Evolutionary conservation across 2,329 filamentous ascomycete species (phyloP), one percentile per base, ranked within the genome.

Genomic region (Xylaria sp.): DNA sequence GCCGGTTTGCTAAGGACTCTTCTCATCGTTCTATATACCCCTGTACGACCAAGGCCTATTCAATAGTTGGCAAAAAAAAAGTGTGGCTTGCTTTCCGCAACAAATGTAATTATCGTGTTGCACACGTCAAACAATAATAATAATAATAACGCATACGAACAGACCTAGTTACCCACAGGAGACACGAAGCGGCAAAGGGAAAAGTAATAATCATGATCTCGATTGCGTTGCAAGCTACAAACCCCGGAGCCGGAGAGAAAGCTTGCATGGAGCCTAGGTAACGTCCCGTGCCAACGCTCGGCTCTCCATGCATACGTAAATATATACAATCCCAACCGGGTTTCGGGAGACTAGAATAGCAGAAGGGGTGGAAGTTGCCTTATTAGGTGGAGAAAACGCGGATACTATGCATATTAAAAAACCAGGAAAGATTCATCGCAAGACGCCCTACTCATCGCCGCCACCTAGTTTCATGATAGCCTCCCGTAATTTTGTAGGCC

Each of bases 351-450:
- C 8, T 15, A 17, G 11, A 23, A 51, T 25, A 49, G 25, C 25
- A 33, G 33, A 37, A 3, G 23, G 27, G 15, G 21, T 23, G n/a
- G n/a, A 31, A 21, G 31, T 21, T 33, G 29, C 44, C 27, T 33
- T 48, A 47, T 31, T 49, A 21, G 7, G 57, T 4, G 25, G 25
- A 35, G 17, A 21, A 40, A 49, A 59, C 15, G n/a, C n/a, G n/a
- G n/a, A n/a, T 17, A 64, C 54, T 54, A 51, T 52, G 43, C 44
- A 60, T 19, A 49, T 58, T 44, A 56, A 33, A 37, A 63, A 53
- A 55, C 40, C 25, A 62, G 29, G 27, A 58, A 63, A 60, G n/a
- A 23, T 46, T 54, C 51, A 29, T 63, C 11, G 49, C 23, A 49
- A 54, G n/a, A 23, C 33, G 49, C 35, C 43, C 49, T 4, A 15